phyloP scores from a whole-genome alignment of 441 rosid genomes.

The Populus tomentosa region DNA sequence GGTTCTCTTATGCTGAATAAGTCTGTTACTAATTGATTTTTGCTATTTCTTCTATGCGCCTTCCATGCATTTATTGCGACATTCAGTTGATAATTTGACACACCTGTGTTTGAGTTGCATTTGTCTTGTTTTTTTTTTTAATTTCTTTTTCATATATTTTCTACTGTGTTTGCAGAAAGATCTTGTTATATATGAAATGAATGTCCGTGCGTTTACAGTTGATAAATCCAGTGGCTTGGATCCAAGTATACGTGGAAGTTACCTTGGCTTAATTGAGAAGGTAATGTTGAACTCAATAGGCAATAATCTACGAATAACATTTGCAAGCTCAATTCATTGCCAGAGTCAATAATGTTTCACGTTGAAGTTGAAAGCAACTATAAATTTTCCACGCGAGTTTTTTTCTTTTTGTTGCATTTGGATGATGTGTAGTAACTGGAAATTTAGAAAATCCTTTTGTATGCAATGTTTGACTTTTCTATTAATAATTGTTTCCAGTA shows the following conservation, averaged over 20 bases:
- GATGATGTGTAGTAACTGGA: background rate
- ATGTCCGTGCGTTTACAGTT: constrained; percentile 90
- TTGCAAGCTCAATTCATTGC: background rate
- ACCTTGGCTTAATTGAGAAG: constrained; percentile 84
- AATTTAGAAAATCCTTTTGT: background rate
- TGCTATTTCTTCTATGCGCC: background rate
- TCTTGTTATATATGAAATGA: constrained; percentile 94
- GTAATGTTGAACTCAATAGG: constrained; percentile 27
- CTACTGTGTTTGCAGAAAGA: constrained; percentile 59
- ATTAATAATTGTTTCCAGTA: background rate
- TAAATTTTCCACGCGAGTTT: background rate
- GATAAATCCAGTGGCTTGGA: constrained; percentile 83
- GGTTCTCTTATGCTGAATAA: background rate
- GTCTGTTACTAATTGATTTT: background rate
- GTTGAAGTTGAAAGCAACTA: background rate
- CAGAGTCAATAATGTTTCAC: background rate
- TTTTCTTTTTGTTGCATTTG: background rate
- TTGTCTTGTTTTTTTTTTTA: background rate
- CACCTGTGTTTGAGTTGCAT: constrained; percentile 10
- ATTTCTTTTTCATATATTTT: constrained; percentile 8
- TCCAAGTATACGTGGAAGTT: constrained; percentile 64
- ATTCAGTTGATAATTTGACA: background rate
- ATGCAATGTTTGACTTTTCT: background rate
- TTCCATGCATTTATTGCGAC: constrained; percentile 4
- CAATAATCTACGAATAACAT: background rate